A percentile compares a stretch with the other conserved stretches of the same genome.
phyloP scores from a whole-genome alignment of 768 basidiomycete species.

The Hebeloma cylindrosporum region DNA sequence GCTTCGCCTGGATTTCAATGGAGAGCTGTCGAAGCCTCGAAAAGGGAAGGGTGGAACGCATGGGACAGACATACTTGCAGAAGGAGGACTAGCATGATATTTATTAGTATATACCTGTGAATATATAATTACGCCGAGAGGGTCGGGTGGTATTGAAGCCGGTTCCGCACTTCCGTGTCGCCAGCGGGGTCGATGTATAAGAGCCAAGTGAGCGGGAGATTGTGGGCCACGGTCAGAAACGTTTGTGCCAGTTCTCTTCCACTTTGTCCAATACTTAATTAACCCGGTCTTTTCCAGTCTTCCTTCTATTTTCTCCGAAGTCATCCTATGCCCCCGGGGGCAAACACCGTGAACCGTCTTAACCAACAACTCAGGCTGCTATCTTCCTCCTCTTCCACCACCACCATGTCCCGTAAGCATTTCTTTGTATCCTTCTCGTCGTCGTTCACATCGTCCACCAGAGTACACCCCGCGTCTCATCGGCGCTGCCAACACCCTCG shows the following conservation, averaged over 20 bases:
- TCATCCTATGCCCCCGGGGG: constrained; percentile 36
- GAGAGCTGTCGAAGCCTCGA: constrained; percentile 59
- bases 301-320: constrained; percentile 20
- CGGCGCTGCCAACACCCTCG: constrained; percentile 91
- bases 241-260: too few species aligned
- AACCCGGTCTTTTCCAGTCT: too few species aligned
- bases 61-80: constrained; percentile 41
- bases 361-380: constrained; percentile 64
- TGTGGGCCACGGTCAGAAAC: too few species aligned
- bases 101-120: constrained; percentile 6
- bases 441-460: constrained; percentile 28
- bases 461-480: constrained; percentile 77
- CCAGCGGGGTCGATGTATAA: neutral
- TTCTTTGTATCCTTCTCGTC: constrained; percentile 15
- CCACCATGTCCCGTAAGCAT: constrained; percentile 57
- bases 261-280: too few species aligned
- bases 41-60: constrained; percentile 23
- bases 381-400: constrained; percentile 36
- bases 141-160: too few species aligned
- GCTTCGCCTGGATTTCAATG: constrained; percentile 84
- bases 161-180: constrained; percentile 15
- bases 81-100: constrained; percentile 33
- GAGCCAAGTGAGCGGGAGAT: neutral
- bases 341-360: constrained; percentile 53
- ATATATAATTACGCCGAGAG: constrained; percentile 4